Percentiles rank a stretch among this genome's conserved stretches.
Conservation (phyloP, 768 basidiomycete species). For the Pholiota molesta region DNA sequence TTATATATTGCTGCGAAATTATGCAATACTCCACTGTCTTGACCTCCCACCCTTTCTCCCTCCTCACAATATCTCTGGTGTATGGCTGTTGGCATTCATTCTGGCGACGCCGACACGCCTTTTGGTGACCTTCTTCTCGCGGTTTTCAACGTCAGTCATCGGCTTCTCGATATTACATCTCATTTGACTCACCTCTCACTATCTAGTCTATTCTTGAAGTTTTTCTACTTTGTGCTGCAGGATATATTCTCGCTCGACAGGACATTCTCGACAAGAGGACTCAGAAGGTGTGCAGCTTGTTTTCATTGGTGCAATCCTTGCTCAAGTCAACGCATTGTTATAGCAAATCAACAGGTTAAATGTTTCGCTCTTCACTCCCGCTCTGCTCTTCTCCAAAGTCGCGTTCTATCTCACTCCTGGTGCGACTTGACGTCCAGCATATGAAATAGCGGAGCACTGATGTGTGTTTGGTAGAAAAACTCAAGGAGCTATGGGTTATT, state of each 20-base stretch:
- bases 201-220: conserved; percentile 89
- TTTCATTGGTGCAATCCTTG: conserved; percentile 6
- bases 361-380: conserved; percentile 87
- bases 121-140: conserved; percentile 25
- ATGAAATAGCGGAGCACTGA: not conserved
- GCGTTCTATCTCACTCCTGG: conserved; percentile 89
- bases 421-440: conserved; percentile 19
- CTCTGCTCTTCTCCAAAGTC: conserved; percentile 91
- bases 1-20: not conserved
- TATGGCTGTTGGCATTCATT: not conserved
- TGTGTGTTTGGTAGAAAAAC: conserved; percentile 52
- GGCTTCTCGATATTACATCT: not conserved
- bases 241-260: conserved; percentile 75
- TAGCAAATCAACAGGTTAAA: conserved; percentile 83
- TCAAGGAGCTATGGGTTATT: conserved; percentile 82
- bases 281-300: conserved; percentile 62
- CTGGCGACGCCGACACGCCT: conserved; percentile 13
- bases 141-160: conserved; percentile 27
- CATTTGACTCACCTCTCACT: conserved; percentile 13
- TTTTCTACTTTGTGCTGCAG: conserved; percentile 82
- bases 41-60: not conserved
- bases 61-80: not conserved
- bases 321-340: not conserved
- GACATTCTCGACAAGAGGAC: conserved; percentile 89
- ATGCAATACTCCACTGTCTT: not conserved